Base-by-base conservation (phyloP, 768 basidiomycete genomes). In the Rhodotorula toruloides region DNA sequence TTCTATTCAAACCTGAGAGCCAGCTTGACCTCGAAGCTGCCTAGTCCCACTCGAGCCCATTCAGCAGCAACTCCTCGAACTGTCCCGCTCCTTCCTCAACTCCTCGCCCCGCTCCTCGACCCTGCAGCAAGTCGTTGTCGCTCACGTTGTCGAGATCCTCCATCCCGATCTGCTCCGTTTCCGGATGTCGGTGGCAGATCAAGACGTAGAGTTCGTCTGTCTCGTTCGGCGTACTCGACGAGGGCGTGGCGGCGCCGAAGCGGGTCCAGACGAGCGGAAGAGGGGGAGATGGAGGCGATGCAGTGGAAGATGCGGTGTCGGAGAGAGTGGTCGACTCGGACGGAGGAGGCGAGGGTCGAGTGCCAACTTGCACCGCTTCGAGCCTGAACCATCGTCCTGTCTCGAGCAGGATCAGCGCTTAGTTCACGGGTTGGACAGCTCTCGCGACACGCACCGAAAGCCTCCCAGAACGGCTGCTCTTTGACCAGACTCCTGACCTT, bases 391-490 rank as follows among this genome's bases (percentile, higher is more conserved):
- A 66, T 2, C 82, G 82, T 40, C 83, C 81, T 27, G 80, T 80
- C n/a, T n/a, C n/a, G n/a, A 46, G 74, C 72, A 82, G 27, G 52
- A 8, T 19, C 19, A 10, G 25, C 2, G 46, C 5, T 29, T 16
- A n/a, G n/a, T n/a, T n/a, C n/a, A n/a, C n/a, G n/a, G n/a, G n/a
- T n/a, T n/a, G n/a, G n/a, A n/a, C n/a, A n/a, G n/a, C n/a, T n/a
- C n/a, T n/a, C n/a, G n/a, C n/a, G n/a, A n/a, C 27, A 90, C 27
- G 87, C 77, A 27, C 89, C 89, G 69, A 91, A 89, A 4, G 86
- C 85, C 8, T 81, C 79, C 89, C 89, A 91, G 76, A 91, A 91
- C 0, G 84, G 79, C 0, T 83, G 79, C 75, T 91, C 90, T 71
- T 87, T 88, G 1, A 82, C 65, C 37, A 89, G 79, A 67, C 86